phyloP scores from a whole-genome alignment of 2,329 filamentous ascomycete species.

The Alternaria triticimaculans region DNA sequence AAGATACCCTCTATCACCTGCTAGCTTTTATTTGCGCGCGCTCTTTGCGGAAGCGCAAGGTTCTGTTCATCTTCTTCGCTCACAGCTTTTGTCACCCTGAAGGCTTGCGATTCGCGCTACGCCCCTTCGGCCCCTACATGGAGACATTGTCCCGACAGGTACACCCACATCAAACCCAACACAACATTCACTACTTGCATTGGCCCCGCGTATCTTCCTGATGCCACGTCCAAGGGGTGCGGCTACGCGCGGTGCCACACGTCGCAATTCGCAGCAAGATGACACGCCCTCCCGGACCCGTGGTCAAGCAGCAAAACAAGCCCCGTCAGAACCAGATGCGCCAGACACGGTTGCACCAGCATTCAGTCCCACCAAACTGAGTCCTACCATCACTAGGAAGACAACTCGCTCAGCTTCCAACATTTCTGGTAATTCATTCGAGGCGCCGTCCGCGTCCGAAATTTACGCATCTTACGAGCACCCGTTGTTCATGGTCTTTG shows the following conservation, averaged over 20 bases:
- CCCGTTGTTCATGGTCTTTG: conserved; percentile 44
- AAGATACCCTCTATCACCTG: conserved; percentile 18
- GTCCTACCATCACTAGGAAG: conserved; percentile 38
- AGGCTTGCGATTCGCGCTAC: conserved; percentile 44
- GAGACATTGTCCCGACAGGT: conserved; percentile 25
- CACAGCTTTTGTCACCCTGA: conserved; percentile 40
- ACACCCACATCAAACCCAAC: conserved; percentile 13
- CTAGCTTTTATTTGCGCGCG: conserved; percentile 18
- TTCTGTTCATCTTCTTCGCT: conserved; percentile 31
- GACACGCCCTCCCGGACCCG: conserved; percentile 43
- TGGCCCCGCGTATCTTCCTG: conserved; percentile 3
- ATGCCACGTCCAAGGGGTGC: conserved; percentile 38
- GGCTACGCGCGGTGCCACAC: conserved; percentile 38
- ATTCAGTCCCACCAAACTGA: conserved; percentile 33
- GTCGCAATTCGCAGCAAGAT: conserved; percentile 41
- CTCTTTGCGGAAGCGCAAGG: conserved; percentile 20
- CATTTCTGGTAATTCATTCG: conserved; percentile 42
- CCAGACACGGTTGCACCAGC: conserved; percentile 34
- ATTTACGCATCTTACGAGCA: conserved; percentile 43
- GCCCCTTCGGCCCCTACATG: conserved; percentile 38
- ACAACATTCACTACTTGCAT: conserved; percentile 9
- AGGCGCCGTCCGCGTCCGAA: conserved; percentile 31
- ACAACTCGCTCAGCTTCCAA: conserved; percentile 47
- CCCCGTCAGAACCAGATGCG: conserved; percentile 36
- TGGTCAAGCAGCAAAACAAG: conserved; percentile 41